phyloP scores from a whole-genome alignment of 2,329 filamentous ascomycete species.

The Diaporthe vaccinii region DNA sequence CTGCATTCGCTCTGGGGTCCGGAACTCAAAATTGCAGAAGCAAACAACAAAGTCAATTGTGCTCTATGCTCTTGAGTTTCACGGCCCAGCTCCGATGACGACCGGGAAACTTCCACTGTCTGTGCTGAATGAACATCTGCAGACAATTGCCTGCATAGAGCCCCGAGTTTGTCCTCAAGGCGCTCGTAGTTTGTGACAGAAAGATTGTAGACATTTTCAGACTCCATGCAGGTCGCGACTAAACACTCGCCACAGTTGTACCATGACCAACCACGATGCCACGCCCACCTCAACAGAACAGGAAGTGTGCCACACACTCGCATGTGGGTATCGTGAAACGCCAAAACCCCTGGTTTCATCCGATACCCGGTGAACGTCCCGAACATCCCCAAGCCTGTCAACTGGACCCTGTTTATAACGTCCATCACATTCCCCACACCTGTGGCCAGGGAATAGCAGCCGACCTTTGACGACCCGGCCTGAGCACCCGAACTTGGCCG shows the following conservation, averaged over 20 bases:
- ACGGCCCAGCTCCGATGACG: neutral
- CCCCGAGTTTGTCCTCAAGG: neutral
- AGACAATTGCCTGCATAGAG: neutral
- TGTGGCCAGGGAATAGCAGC: neutral
- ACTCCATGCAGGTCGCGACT: conserved; percentile 21
- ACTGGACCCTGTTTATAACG: conserved; percentile 11
- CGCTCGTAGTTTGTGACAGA: conserved; percentile 12
- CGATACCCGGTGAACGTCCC: conserved; percentile 32
- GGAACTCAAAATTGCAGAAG: neutral
- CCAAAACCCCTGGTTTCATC: conserved; percentile 35
- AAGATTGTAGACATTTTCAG: conserved; percentile 27
- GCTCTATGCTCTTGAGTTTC: conserved; percentile 1
- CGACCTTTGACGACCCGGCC: conserved; percentile 21
- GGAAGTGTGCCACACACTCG: conserved; percentile 32
- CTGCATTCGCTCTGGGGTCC: neutral
- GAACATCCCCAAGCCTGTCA: conserved; percentile 35
- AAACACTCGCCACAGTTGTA: conserved; percentile 14
- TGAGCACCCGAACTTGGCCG: neutral
- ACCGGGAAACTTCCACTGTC: conserved; percentile 13
- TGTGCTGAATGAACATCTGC: conserved; percentile 21
- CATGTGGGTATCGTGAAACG: conserved; percentile 39
- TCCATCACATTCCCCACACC: conserved; percentile 18
- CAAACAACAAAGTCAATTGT: conserved; percentile 3
- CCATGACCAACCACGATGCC: conserved; percentile 26
- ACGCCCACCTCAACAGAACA: conserved; percentile 9